These are phyloP conservation scores for Raphidocelis subcapitata DNA, from an alignment of 139 green algal genomes.

Conservation along the genomic window DNA sequence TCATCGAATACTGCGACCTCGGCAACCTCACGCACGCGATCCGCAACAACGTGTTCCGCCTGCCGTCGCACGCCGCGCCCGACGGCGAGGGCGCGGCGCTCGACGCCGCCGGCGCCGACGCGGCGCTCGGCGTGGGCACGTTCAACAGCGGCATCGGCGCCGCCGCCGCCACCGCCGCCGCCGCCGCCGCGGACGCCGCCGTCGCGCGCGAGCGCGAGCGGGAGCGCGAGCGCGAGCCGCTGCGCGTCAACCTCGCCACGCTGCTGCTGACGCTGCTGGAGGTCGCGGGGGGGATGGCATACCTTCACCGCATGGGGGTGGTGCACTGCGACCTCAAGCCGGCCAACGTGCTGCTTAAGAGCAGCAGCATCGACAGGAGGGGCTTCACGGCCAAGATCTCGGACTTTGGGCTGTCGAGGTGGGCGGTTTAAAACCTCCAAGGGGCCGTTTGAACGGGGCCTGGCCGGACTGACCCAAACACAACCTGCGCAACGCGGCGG, in stretches of 20 bases:
- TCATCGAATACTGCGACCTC: conserved; percentile 65
- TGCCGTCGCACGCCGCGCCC: not conserved
- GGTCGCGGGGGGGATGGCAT: conserved; percentile 50
- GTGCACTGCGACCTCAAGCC: conserved; percentile 80
- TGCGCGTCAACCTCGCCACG: conserved; percentile 42
- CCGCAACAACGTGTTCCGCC: conserved; percentile 45
- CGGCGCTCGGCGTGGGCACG: not conserved
- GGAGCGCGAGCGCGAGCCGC: not conserved
- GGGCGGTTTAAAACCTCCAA: not conserved
- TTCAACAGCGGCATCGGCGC: not conserved
- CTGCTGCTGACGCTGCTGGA: conserved; percentile 65
- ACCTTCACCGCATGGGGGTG: conserved; percentile 76
- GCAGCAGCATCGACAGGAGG: conserved; percentile 44
- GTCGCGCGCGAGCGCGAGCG: not conserved
- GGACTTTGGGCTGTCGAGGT: conserved; percentile 73
- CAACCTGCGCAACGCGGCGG: not conserved
- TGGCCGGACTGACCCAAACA: too few species aligned
- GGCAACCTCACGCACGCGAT: conserved; percentile 57
- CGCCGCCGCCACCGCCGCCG: not conserved
- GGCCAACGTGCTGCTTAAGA: conserved; percentile 68
- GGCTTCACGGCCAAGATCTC: conserved; percentile 76
- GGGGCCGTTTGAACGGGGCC: too few species aligned
- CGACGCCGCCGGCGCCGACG: not conserved
- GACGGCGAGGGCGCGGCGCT: not conserved
- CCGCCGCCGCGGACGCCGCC: not conserved